Conservation (phyloP, 768 basidiomycete species). For the Tephrocybe sp. region DNA sequence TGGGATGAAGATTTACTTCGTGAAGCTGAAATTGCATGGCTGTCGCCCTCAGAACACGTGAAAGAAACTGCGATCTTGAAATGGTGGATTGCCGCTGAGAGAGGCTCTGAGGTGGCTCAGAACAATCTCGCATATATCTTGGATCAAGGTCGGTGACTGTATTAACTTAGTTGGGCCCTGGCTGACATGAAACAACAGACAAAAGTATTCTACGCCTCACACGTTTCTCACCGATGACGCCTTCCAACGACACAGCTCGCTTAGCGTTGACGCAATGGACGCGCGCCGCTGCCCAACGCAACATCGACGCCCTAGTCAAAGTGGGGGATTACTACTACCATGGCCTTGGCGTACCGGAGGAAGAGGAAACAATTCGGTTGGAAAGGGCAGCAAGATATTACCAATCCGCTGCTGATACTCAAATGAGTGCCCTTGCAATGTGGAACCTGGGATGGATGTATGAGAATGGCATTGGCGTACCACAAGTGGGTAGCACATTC, state of each 20-base stretch:
- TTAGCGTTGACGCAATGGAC: constrained; percentile 93
- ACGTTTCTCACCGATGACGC: constrained; percentile 65
- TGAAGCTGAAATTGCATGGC: constrained; percentile 81
- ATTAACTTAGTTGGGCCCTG: background rate
- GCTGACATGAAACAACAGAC: constrained; percentile 40
- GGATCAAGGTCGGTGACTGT: constrained; percentile 71
- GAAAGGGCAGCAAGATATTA: constrained; percentile 96
- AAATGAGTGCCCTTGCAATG: constrained; percentile 91
- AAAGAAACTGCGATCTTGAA: constrained; percentile 84
- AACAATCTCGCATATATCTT: constrained; percentile 92
- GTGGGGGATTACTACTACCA: constrained; percentile 98
- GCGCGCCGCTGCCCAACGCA: constrained; percentile 89
- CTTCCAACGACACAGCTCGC: constrained; percentile 79
- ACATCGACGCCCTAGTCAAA: constrained; percentile 96
- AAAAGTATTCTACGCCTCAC: constrained; percentile 68
- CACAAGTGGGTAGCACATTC: constrained; percentile 51
- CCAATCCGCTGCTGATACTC: constrained; percentile 91
- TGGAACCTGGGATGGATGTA: constrained; percentile 99
- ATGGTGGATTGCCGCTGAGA: constrained; percentile 95
- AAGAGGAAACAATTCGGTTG: constrained; percentile 60
- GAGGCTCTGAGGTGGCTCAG: constrained; percentile 90
- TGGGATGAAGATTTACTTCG: constrained; percentile 80
- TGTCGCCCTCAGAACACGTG: constrained; percentile 64
- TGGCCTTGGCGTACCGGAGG: constrained; percentile 77
- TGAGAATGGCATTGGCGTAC: constrained; percentile 91